phyloP scores from a whole-genome alignment of 2,329 filamentous ascomycete species.

The Torrubiella hemipterigena region DNA sequence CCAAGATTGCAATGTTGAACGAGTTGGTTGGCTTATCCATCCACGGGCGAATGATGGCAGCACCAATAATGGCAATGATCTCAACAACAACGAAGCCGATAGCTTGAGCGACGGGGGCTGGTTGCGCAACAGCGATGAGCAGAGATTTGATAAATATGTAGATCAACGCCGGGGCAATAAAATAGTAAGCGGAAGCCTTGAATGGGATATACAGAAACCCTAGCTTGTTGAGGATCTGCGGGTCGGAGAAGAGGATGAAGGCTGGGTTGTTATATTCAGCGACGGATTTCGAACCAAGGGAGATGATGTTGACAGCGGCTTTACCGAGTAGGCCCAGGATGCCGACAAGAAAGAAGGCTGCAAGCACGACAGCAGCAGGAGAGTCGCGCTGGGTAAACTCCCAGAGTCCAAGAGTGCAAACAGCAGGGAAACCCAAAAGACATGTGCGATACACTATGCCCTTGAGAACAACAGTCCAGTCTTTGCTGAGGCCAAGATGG shows the following conservation, averaged over 20 bases:
- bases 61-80: conserved; percentile 61
- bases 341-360: conserved; percentile 77
- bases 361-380: conserved; percentile 71
- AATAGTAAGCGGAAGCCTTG: conserved; percentile 91
- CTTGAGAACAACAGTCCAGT: conserved; percentile 86
- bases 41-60: conserved; percentile 80
- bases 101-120: conserved; percentile 59
- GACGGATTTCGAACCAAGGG: conserved; percentile 78
- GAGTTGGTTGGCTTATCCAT: conserved; percentile 99
- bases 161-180: conserved; percentile 65
- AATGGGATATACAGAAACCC: conserved; percentile 97
- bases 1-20: conserved; percentile 88
- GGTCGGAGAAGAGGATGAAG: conserved; percentile 94
- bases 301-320: conserved; percentile 83
- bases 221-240: conserved; percentile 92
- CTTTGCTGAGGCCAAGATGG: conserved; percentile 87
- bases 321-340: conserved; percentile 68
- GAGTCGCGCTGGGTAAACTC: conserved; percentile 83
- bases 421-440: conserved; percentile 84
- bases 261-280: conserved; percentile 91
- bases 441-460: conserved; percentile 87
- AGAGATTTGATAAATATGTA: conserved; percentile 82
- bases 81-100: conserved; percentile 80
- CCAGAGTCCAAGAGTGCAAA: conserved; percentile 85
- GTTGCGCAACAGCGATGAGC: conserved; percentile 76